These are phyloP conservation scores for Suhomyces sp. DNA, from an alignment of 805 yeast genomes.

Conservation along the genomic window DNA sequence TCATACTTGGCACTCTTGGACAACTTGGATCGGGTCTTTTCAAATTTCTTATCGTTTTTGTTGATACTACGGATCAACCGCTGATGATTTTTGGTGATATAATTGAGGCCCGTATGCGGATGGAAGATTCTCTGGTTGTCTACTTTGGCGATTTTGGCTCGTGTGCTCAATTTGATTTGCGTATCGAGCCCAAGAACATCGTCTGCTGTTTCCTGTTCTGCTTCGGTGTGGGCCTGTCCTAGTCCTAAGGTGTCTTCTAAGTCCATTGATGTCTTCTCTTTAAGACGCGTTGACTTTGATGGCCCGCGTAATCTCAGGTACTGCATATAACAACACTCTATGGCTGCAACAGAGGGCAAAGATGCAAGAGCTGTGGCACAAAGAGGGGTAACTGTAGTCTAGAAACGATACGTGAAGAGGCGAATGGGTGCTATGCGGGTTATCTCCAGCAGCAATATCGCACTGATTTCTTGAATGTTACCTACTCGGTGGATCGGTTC, in stretches of 20 bases:
- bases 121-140: conserved; percentile 39
- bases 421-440: no score
- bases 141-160: conserved; percentile 33
- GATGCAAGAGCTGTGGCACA: no score
- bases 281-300: neutral
- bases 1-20: conserved; percentile 18
- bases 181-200: conserved; percentile 36
- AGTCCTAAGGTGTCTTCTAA: conserved; percentile 3
- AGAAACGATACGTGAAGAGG: no score
- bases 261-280: neutral
- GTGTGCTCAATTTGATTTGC: conserved; percentile 30
- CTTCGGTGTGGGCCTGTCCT: neutral
- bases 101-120: conserved; percentile 30
- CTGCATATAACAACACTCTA: neutral
- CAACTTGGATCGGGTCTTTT: conserved; percentile 10
- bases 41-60: conserved; percentile 23
- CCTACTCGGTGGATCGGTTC: no score
- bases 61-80: conserved; percentile 24
- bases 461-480: no score
- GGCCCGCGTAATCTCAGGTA: neutral
- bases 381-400: no score
- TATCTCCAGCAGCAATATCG: no score
- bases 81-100: conserved; percentile 29
- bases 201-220: conserved; percentile 6
- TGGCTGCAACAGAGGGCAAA: no score